Conservation (phyloP, 495 filamentous ascomycete species). For the Clavariopsis aquatica region DNA sequence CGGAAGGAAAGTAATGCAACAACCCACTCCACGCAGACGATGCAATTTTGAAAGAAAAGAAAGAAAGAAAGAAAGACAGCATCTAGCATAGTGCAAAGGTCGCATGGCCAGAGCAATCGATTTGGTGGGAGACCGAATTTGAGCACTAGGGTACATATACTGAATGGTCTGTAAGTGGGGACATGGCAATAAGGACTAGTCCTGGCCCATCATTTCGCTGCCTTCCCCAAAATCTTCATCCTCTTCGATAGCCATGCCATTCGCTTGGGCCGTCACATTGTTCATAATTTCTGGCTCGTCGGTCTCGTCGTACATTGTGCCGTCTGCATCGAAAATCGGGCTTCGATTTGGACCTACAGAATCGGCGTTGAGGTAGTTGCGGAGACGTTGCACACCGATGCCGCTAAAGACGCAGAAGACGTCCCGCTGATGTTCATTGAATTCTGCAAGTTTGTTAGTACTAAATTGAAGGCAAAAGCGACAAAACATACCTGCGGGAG, state of each 20-base stretch:
- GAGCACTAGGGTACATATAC: too few species aligned
- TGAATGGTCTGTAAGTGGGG: background rate
- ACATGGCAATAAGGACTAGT: constrained; percentile 7
- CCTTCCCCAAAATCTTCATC: constrained; percentile 46
- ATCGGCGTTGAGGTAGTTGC: constrained; percentile 68
- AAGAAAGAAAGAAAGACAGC: too few species aligned
- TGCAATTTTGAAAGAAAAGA: too few species aligned
- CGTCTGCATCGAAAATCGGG: constrained; percentile 24
- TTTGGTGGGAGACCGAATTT: too few species aligned
- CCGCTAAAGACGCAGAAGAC: constrained; percentile 99
- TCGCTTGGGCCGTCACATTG: constrained; percentile 45
- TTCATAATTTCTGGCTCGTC: constrained; percentile 35
- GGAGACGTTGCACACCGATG: constrained; percentile 73
- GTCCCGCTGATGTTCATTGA: constrained; percentile 89
- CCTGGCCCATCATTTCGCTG: constrained; percentile 45
- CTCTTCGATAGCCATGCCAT: constrained; percentile 44
- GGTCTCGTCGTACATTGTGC: constrained; percentile 35
- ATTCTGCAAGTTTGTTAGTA: constrained; percentile 61
- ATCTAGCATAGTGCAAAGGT: too few species aligned
- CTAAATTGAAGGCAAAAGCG: background rate
- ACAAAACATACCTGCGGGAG: constrained; percentile 65
- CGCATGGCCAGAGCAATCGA: too few species aligned
- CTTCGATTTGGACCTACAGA: constrained; percentile 5
- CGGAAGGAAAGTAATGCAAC: too few species aligned
- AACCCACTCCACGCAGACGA: too few species aligned